Conservation (phyloP, 140 eudicot species). For the Cichorium intybus region DNA sequence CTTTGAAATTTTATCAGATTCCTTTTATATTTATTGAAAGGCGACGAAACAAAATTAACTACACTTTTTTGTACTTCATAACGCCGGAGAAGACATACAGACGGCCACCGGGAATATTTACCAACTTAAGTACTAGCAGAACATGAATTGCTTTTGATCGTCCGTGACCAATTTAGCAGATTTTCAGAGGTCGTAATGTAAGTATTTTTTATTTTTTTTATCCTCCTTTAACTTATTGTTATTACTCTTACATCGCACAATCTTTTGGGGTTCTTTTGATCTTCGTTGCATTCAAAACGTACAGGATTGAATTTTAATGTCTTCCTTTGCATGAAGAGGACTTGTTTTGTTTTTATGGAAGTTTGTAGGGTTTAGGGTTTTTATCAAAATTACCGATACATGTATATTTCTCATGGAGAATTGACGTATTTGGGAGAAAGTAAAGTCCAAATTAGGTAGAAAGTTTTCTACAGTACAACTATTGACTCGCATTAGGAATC, state of each 20-base stretch:
- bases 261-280: slow-evolving; percentile 7
- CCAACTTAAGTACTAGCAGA: neutral
- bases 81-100: neutral
- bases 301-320: neutral
- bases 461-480: neutral
- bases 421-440: neutral
- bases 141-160: neutral
- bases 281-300: slow-evolving; percentile 9
- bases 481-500: neutral
- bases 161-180: neutral
- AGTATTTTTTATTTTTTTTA: neutral
- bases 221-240: slow-evolving; percentile 6
- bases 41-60: no score
- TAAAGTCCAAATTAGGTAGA: neutral
- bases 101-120: neutral
- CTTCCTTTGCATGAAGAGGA: neutral
- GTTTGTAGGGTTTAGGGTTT: slow-evolving; percentile 14
- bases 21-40: neutral
- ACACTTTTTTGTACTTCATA: neutral
- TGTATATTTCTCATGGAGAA: neutral
- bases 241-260: neutral
- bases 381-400: no score
- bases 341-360: neutral
- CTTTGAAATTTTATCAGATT: neutral
- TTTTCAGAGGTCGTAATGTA: slow-evolving; percentile 4